Evolutionary conservation across 768 basidiomycete species (phyloP), one percentile per base, ranked within the genome.

Genomic region (Auriscalpium vulgare): DNA sequence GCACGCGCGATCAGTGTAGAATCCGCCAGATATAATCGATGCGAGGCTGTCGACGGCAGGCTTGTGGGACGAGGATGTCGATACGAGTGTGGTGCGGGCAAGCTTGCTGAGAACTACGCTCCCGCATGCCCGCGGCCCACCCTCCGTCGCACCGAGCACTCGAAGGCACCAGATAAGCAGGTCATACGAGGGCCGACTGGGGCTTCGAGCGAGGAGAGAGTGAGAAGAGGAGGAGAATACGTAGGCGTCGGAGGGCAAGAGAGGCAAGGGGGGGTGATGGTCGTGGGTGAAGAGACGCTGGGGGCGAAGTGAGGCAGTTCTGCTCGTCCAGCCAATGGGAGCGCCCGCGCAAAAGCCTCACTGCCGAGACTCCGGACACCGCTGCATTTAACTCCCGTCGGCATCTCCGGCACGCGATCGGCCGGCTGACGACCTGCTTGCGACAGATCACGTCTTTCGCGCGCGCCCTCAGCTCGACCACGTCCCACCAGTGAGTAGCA

Each of bases 21-120:
- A 29, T 2, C 29, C 29, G 29, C 29, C 29, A 29, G 7, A 29
- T 29, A 2, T 29, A 3, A 1, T 21, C 21, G 21, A 21, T 21
- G 29, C 29, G 7, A 29, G 29, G 0, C 2, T 5, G 29, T 29
- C 29, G 29, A 29, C 29, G 29, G 29, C 29, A 7, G 29, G 7
- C 29, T 29, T 29, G 29, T 29, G 29, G 2, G 29, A 29, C 29
- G 29, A 29, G 29, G 29, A 29, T 29, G 29, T 29, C 29, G 29
- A 29, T 29, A 29, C 29, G 2, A 29, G 29, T 29, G 29, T 29
- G 29, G 11, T n/a, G 47, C 56, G 52, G 54, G 68, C 72, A 69
- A 69, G 72, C 67, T 72, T 75, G 70, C 56, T 66, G 73, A 78
- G 77, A 57, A 76, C 75, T 68, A 63, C 77, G 75, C 77, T 77